Conservation (phyloP, 176 grass and related monocot genomes). For the Thinopyrum elongatum region DNA sequence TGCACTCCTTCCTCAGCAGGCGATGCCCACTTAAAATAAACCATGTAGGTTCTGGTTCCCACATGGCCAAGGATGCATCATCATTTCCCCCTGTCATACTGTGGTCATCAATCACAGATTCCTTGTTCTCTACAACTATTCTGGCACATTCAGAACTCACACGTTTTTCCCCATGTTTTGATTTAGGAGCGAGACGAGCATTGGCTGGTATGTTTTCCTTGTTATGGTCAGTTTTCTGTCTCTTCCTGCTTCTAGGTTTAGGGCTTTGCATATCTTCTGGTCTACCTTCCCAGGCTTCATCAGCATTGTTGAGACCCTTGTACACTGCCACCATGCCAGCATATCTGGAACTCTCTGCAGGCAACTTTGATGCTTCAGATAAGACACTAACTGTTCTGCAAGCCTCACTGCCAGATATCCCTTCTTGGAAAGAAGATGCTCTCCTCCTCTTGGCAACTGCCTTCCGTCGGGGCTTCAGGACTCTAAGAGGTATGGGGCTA, state of each 20-base stretch:
- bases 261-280: slow-evolving; percentile 4
- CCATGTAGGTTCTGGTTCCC: slow-evolving; percentile 36
- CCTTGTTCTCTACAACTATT: slow-evolving; percentile 13
- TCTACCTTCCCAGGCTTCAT: not conserved
- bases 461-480: slow-evolving; percentile 45
- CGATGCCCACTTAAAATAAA: slow-evolving; percentile 87
- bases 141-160: slow-evolving; percentile 19
- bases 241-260: slow-evolving; percentile 33
- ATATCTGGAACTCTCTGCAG: slow-evolving; percentile 26
- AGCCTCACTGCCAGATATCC: slow-evolving; percentile 21
- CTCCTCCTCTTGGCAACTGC: slow-evolving; percentile 66
- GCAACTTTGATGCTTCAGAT: slow-evolving; percentile 20
- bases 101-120: slow-evolving; percentile 3
- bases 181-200: slow-evolving; percentile 5
- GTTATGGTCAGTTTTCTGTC: slow-evolving; percentile 40
- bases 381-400: slow-evolving; percentile 17
- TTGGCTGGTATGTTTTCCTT: slow-evolving; percentile 62
- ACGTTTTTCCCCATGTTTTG: slow-evolving; percentile 9
- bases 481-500: slow-evolving; percentile 10
- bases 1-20: slow-evolving; percentile 76
- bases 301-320: not conserved
- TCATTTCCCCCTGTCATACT: slow-evolving; percentile 19
- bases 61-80: slow-evolving; percentile 21
- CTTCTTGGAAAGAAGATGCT: slow-evolving; percentile 37
- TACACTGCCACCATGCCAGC: slow-evolving; percentile 6